Conservation (phyloP, 257 asterid genomes). For the Leptodermis oblonga region DNA sequence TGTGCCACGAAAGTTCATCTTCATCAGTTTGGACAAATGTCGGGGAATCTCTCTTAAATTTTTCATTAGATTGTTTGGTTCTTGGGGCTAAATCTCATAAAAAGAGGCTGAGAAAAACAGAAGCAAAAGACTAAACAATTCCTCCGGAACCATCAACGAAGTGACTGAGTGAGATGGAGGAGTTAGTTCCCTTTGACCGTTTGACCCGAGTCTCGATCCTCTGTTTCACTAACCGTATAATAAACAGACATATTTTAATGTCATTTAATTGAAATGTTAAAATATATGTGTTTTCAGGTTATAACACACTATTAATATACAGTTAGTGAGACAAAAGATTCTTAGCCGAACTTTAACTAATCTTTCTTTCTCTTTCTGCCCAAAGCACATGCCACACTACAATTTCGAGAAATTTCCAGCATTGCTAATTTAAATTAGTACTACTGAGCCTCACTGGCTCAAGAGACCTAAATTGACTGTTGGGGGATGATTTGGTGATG, state of each 20-base stretch:
- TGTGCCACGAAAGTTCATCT: not conserved
- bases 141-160: not conserved
- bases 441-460: not conserved
- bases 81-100: not conserved
- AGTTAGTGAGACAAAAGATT: too few species aligned
- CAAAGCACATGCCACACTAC: not conserved
- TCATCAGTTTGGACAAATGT: constrained; percentile 3
- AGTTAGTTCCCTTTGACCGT: too few species aligned
- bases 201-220: too few species aligned
- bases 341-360: too few species aligned
- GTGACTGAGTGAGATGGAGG: not conserved
- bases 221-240: too few species aligned
- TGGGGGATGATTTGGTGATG: not conserved
- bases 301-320: too few species aligned
- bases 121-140: not conserved
- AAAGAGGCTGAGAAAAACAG: not conserved
- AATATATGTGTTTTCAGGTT: too few species aligned
- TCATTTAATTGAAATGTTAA: too few species aligned
- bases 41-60: not conserved
- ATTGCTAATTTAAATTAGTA: not conserved
- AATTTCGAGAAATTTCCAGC: constrained; percentile 1
- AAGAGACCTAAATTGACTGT: not conserved
- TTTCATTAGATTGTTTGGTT: not conserved
- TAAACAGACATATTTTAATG: too few species aligned
- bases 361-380: too few species aligned